Evolutionary conservation across 495 filamentous ascomycete species (phyloP), one percentile per base, ranked within the genome.

Genomic region (Neurospora sp.): DNA sequence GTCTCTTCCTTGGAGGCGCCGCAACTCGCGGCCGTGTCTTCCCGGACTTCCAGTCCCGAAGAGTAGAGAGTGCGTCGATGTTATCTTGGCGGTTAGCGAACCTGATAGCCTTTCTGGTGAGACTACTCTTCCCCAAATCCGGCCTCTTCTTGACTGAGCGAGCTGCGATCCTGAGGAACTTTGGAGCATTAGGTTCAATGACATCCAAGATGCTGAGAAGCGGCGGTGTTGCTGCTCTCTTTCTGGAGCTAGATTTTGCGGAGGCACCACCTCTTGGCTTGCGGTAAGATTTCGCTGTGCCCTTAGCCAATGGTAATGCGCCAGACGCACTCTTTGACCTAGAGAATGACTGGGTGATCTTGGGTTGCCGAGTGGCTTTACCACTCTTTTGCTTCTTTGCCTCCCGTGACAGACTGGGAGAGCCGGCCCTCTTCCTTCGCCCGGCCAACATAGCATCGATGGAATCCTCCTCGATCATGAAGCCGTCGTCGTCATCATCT

Each of bases 21-120:
- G 75, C 73, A 44, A 82, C 77, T 59, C 77, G 83, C 69, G 87
- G 87, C 27, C 78, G 81, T 68, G 94, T 89, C 45, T 80, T 88
- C 8, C 94, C 94, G 73, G 84, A 85, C 77, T 88, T 90, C 96
- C 96, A 99, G 71, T 91, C 86, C 27, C 82, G 83, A 68, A 99
- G 81, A 14, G 89, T 84, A 16, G 83, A 80, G 65, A 90, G 89
- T 1, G 89, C 91, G 78, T 98, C 96, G 31, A 88, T 80, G 8
- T 92, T 97, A 75, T 98, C 94, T 17, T 82, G 76, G 31, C 84
- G 85, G 37, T 89, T 94, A 41, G 89, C 90, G 8, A 99, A 79
- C 40, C 88, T 82, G 69, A 99, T 87, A 40, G 88, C 81, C 78
- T 98, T 99, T 40, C 80, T 84, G 6, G 87, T 86, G n/a, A 93